Evolutionary conservation across 495 filamentous ascomycete genomes (phyloP).

Genomic region (Clohesyomyces aquaticus): DNA sequence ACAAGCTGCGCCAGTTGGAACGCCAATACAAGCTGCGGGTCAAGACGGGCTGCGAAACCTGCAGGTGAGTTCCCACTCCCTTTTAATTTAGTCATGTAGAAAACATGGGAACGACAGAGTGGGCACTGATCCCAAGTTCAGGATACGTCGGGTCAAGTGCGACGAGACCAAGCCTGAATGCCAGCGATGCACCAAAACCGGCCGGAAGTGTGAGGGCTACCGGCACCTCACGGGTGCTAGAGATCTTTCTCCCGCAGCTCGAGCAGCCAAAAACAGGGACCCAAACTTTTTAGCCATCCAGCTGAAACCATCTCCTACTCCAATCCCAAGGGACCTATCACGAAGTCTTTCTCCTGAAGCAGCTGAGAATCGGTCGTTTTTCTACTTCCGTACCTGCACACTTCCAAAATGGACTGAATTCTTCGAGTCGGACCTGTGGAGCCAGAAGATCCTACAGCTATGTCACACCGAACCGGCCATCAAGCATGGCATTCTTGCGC

Average conservation of each 20-base stretch:
- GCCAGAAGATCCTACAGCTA: slow-evolving; percentile 36
- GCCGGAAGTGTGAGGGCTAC: slow-evolving; percentile 40
- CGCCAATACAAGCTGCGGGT: slow-evolving; percentile 37
- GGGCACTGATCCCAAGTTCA: no score
- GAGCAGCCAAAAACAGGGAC: slow-evolving; percentile 34
- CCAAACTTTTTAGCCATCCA: slow-evolving; percentile 36
- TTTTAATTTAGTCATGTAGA: neutral
- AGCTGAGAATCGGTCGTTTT: slow-evolving; percentile 35
- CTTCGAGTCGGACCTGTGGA: slow-evolving; percentile 42
- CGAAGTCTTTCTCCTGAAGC: slow-evolving; percentile 28
- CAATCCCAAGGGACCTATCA: slow-evolving; percentile 30
- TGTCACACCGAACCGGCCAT: slow-evolving; percentile 39
- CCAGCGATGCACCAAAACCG: slow-evolving; percentile 35
- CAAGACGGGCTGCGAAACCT: slow-evolving; percentile 38
- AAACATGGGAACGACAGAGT: no score
- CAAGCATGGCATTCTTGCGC: slow-evolving; percentile 39
- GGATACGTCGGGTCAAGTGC: slow-evolving; percentile 40
- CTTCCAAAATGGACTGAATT: slow-evolving; percentile 41
- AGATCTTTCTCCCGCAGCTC: slow-evolving; percentile 23
- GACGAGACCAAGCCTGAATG: slow-evolving; percentile 41
- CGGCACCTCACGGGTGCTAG: slow-evolving; percentile 17
- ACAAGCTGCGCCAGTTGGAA: slow-evolving; percentile 35
- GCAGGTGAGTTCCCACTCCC: slow-evolving; percentile 18
- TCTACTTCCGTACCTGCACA: slow-evolving; percentile 36
- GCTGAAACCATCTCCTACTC: slow-evolving; percentile 5